These are phyloP conservation scores for Tetrahymena malaccensis DNA, from an alignment of 73 alveolate genomes.

Conservation along the genomic window DNA sequence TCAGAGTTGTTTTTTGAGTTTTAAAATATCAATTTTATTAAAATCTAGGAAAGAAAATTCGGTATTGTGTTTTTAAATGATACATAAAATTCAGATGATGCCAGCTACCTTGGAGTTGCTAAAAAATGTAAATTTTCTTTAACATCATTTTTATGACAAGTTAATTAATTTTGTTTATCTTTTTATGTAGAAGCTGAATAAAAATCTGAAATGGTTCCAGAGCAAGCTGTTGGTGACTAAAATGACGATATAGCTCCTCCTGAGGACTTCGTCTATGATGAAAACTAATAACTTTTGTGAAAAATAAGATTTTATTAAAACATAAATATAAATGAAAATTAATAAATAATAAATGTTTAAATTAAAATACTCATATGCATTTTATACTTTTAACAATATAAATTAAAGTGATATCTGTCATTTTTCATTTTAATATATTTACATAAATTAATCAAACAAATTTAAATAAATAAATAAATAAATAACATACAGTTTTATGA, in stretches of 20 bases:
- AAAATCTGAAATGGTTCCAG: background rate
- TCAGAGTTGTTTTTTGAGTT: background rate
- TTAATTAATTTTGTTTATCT: background rate
- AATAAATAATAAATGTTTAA: background rate
- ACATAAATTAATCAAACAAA: background rate
- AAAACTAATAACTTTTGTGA: background rate
- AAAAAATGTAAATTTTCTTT: background rate
- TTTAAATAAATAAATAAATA: too few species aligned
- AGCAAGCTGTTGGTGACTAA: background rate
- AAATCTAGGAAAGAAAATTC: background rate
- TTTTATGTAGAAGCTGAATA: background rate
- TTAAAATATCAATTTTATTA: background rate
- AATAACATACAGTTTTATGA: too few species aligned
- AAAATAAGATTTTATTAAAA: background rate
- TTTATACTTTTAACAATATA: background rate
- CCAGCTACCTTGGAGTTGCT: background rate
- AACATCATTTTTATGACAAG: background rate
- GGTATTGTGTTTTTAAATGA: background rate
- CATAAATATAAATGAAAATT: background rate
- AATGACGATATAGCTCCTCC: background rate
- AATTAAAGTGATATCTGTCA: background rate
- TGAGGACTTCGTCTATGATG: background rate
- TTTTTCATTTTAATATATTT: background rate
- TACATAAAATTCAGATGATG: background rate
- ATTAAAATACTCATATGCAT: background rate